These are phyloP conservation scores for Lipomyces lipofer DNA, from an alignment of 805 yeast genomes.

Conservation along the genomic window DNA sequence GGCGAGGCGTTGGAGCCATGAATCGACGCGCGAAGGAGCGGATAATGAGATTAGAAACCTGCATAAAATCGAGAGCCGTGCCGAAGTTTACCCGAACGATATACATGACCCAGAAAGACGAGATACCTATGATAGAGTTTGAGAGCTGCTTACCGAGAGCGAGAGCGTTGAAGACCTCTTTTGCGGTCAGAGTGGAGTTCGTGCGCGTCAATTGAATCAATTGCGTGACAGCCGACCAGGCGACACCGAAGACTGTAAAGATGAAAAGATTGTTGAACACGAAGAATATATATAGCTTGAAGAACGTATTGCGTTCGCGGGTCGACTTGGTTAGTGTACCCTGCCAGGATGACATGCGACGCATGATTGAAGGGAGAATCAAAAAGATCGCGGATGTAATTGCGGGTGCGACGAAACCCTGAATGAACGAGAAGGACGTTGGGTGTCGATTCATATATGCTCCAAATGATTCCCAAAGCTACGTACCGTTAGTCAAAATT, in stretches of 20 bases:
- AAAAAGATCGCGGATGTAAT: slow-evolving; percentile 41
- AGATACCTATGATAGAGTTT: slow-evolving; percentile 41
- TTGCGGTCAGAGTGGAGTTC: slow-evolving; percentile 27
- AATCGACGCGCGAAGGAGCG: slow-evolving; percentile 34
- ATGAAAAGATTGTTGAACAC: slow-evolving; percentile 43
- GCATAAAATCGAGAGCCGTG: slow-evolving; percentile 38
- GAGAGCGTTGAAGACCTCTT: slow-evolving; percentile 36
- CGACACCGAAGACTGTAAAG: slow-evolving; percentile 43
- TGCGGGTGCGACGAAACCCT: slow-evolving; percentile 43
- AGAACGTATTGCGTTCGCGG: slow-evolving; percentile 42
- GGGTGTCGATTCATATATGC: slow-evolving; percentile 34
- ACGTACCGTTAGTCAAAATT: not conserved
- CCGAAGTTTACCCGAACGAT: slow-evolving; percentile 39
- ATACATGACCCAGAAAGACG: slow-evolving; percentile 47
- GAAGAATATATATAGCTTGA: slow-evolving; percentile 43
- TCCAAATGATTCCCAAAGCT: slow-evolving; percentile 42
- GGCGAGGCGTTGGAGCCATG: slow-evolving; percentile 39
- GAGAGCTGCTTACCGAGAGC: slow-evolving; percentile 39
- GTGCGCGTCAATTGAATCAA: slow-evolving; percentile 32
- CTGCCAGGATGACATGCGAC: slow-evolving; percentile 42
- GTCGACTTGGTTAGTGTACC: slow-evolving; percentile 42
- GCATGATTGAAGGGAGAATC: slow-evolving; percentile 41
- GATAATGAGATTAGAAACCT: slow-evolving; percentile 34
- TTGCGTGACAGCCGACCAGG: slow-evolving; percentile 42
- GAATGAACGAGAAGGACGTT: slow-evolving; percentile 40